phyloP scores from a whole-genome alignment of 2,329 filamentous ascomycete species.

The Myriosclerotinia scirpicola region DNA sequence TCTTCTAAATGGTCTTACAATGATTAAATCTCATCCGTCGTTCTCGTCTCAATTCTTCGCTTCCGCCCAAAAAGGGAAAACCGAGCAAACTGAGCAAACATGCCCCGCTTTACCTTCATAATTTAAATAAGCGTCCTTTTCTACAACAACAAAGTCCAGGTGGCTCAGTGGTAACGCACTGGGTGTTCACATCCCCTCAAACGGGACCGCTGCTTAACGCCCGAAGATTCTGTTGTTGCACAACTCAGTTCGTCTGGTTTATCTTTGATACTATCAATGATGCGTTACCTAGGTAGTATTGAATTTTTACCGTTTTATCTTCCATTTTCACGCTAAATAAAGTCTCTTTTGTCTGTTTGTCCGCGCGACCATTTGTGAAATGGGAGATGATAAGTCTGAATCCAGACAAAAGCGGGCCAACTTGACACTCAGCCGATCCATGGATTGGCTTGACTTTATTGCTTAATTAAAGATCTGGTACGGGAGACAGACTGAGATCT shows the following conservation, averaged over 20 bases:
- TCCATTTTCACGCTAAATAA: background rate
- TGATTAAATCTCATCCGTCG: no score
- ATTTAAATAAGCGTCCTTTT: background rate
- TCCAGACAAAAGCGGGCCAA: background rate
- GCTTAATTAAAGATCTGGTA: background rate
- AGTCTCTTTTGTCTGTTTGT: background rate
- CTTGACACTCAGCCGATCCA: background rate
- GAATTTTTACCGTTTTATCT: background rate
- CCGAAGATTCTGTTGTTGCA: background rate
- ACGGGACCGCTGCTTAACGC: slow-evolving; percentile 7
- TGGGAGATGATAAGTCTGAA: background rate
- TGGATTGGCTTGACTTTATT: background rate
- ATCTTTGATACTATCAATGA: background rate
- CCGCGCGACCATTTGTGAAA: no score
- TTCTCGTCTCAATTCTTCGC: background rate
- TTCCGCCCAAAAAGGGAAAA: background rate
- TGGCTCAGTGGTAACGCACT: slow-evolving; percentile 16
- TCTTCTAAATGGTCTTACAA: no score
- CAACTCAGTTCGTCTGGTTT: slow-evolving; percentile 10
- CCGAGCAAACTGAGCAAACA: background rate
- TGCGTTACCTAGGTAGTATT: background rate
- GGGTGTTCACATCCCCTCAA: slow-evolving; percentile 5
- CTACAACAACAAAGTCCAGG: slow-evolving; percentile 8
- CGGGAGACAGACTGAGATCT: no score
- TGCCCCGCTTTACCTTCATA: no score